Evolutionary conservation across 169 alveolate genomes (phyloP).

Genomic region (Plasmodium gallinaceum): DNA sequence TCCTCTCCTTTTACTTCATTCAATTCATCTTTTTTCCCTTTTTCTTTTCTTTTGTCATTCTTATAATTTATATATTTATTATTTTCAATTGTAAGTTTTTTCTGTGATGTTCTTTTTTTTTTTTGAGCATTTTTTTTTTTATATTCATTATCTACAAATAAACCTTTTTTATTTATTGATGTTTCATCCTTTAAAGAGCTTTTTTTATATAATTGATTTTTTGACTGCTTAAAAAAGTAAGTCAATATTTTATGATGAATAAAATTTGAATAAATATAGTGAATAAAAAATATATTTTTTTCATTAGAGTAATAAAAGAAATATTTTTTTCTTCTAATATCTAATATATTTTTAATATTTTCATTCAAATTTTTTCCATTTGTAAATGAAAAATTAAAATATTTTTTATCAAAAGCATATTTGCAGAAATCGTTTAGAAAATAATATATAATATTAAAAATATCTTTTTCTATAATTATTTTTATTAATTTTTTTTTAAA

Average conservation of each 20-base stretch:
- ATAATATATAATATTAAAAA: constrained; percentile 38
- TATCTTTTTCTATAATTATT: constrained; percentile 11
- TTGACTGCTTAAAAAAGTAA: constrained; percentile 18
- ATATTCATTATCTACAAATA: not conserved
- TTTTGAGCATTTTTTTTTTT: not conserved
- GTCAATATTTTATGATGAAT: constrained; percentile 57
- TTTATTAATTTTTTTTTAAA: constrained; percentile 20
- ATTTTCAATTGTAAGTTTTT: not conserved
- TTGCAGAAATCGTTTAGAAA: constrained; percentile 29
- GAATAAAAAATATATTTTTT: constrained; percentile 24
- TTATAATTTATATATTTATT: not conserved
- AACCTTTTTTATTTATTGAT: not conserved
- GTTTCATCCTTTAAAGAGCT: not conserved
- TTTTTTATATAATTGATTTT: not conserved
- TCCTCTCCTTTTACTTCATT: not conserved
- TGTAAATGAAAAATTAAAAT: not conserved
- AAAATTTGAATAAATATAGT: constrained; percentile 39
- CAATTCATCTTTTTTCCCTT: not conserved
- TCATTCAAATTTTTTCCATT: constrained; percentile 16
- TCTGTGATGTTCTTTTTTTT: not conserved
- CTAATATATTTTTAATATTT: constrained; percentile 25
- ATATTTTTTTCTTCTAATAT: constrained; percentile 25
- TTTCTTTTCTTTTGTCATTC: not conserved
- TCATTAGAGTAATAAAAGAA: constrained; percentile 37
- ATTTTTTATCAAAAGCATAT: constrained; percentile 29